These are phyloP conservation scores for Teunomyces aglyptinius DNA, from an alignment of 805 yeast species.

Conservation along the genomic window DNA sequence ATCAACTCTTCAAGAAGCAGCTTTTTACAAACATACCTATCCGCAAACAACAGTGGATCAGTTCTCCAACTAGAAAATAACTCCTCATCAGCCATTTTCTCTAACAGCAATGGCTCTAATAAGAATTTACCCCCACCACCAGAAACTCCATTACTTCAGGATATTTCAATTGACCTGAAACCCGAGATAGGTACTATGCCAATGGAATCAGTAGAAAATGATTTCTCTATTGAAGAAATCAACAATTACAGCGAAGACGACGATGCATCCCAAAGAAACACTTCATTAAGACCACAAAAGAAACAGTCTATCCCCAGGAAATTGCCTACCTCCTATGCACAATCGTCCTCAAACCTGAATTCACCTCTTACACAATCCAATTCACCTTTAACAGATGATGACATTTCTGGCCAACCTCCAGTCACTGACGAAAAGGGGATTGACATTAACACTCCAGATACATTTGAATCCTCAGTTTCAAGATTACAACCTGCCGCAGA, in stretches of 20 bases:
- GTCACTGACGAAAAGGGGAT: slow-evolving; percentile 13
- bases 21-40: slow-evolving; percentile 10
- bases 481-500: slow-evolving; percentile 16
- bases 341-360: neutral
- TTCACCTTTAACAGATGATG: slow-evolving; percentile 9
- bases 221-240: slow-evolving; percentile 37
- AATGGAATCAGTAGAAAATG: slow-evolving; percentile 1
- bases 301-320: neutral
- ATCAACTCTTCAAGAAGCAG: slow-evolving; percentile 11
- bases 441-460: neutral
- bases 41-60: slow-evolving; percentile 8
- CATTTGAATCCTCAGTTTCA: neutral
- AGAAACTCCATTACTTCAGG: neutral
- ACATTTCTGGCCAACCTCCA: slow-evolving; percentile 5
- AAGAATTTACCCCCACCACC: slow-evolving; percentile 10
- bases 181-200: neutral
- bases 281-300: slow-evolving; percentile 11
- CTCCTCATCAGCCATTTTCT: neutral
- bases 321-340: slow-evolving; percentile 5
- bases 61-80: slow-evolving; percentile 1
- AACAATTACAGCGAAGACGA: slow-evolving; percentile 41
- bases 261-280: slow-evolving; percentile 7
- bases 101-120: slow-evolving; percentile 1
- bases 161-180: slow-evolving; percentile 8
- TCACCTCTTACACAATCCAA: slow-evolving; percentile 14